phyloP scores from a whole-genome alignment of 306 rosid species.

The Glycine tomentella region DNA sequence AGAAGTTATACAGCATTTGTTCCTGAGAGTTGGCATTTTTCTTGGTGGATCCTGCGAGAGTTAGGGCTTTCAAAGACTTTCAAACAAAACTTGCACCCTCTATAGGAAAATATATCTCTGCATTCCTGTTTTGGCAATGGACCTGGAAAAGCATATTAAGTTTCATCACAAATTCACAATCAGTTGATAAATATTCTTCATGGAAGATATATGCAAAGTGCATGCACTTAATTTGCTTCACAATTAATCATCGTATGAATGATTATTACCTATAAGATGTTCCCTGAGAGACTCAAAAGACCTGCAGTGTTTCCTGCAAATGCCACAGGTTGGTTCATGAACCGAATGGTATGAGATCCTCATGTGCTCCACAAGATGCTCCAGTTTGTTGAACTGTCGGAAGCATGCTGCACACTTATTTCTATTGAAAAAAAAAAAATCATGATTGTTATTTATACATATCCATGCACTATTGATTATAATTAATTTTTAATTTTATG shows the following conservation, averaged over 20 bases:
- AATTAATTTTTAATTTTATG: constrained; percentile 2
- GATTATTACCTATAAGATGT: constrained; percentile 77
- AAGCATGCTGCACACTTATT: constrained; percentile 95
- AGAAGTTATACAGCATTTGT: constrained; percentile 55
- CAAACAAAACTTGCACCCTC: constrained; percentile 94
- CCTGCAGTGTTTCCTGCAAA: constrained; percentile 93
- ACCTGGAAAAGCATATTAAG: constrained; percentile 54
- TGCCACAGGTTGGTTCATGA: constrained; percentile 92
- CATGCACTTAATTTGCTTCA: not conserved
- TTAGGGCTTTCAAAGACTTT: constrained; percentile 80
- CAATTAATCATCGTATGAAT: not conserved
- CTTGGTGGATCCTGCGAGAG: constrained; percentile 78
- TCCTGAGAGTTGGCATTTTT: constrained; percentile 74
- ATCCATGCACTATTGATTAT: not conserved
- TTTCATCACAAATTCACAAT: constrained; percentile 32
- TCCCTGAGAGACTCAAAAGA: constrained; percentile 94
- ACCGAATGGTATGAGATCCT: constrained; percentile 83
- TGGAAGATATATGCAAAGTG: not conserved
- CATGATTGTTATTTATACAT: too few relatives aligned
- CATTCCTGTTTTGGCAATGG: constrained; percentile 94
- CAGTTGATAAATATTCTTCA: not conserved
- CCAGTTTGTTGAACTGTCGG: constrained; percentile 85
- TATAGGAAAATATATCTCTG: constrained; percentile 65
- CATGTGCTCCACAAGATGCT: constrained; percentile 99
- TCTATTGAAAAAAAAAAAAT: constrained; percentile 54